Conservation (phyloP, 2,329 filamentous ascomycete species). For the Fusarium goolgardi region DNA sequence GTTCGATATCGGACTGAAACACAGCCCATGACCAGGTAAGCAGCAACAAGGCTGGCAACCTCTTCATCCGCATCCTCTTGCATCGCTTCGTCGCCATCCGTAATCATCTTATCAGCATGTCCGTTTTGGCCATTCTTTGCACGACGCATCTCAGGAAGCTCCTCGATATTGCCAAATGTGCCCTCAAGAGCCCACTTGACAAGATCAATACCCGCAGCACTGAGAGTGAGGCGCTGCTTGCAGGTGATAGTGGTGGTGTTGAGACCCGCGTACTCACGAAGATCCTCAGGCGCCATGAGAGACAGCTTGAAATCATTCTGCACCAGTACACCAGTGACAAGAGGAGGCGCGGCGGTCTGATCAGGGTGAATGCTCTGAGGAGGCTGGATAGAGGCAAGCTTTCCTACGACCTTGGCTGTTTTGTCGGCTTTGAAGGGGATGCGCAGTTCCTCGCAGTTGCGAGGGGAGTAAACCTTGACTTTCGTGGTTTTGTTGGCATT, state of each 20-base stretch:
- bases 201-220: conserved; percentile 87
- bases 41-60: conserved; percentile 63
- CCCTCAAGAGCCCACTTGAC: conserved; percentile 95
- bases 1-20: conserved; percentile 82
- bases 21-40: conserved; percentile 87
- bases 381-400: conserved; percentile 83
- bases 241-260: conserved; percentile 95
- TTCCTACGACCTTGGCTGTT: conserved; percentile 94
- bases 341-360: conserved; percentile 51
- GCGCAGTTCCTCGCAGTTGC: conserved; percentile 93
- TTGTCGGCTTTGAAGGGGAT: conserved; percentile 98
- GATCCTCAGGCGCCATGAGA: conserved; percentile 94
- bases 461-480: conserved; percentile 91
- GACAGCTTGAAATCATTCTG: conserved; percentile 98
- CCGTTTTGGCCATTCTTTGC: conserved; percentile 52
- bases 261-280: conserved; percentile 95
- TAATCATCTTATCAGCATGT: conserved; percentile 52
- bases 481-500: conserved; percentile 84
- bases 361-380: conserved; percentile 57
- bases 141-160: conserved; percentile 67
- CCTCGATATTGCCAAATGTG: conserved; percentile 89
- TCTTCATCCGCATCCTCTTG: conserved; percentile 74
- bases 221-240: conserved; percentile 88
- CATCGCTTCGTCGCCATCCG: conserved; percentile 48
- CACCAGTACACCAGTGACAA: conserved; percentile 91